A percentile compares a stretch with the other conserved stretches of the same genome.
Evolutionary conservation across 768 basidiomycete genomes (phyloP).

Genomic region (Psilocybe azurescens): DNA sequence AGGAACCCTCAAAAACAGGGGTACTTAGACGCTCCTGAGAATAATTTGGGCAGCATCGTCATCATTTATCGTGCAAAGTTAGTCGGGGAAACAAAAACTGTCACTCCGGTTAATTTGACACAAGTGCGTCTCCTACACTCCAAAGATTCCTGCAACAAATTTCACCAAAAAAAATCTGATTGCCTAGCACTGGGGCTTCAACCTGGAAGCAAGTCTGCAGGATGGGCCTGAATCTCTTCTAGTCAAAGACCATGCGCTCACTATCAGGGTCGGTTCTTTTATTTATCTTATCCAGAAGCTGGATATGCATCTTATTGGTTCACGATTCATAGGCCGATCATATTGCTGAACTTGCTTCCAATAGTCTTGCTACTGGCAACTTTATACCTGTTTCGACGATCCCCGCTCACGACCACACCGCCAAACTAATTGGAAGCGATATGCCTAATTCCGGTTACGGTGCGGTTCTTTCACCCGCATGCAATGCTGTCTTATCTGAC

Average conservation of each 20-base stretch:
- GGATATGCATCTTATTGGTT: conserved; percentile 5
- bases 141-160: conserved; percentile 2
- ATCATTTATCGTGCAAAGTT: conserved; percentile 75
- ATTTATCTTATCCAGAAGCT: background rate
- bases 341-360: conserved; percentile 55
- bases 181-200: conserved; percentile 81
- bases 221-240: conserved; percentile 46
- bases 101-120: conserved; percentile 79
- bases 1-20: conserved; percentile 17
- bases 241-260: conserved; percentile 55
- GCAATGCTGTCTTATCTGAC: background rate
- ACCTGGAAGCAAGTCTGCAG: conserved; percentile 71
- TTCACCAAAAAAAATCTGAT: background rate
- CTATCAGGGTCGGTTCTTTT: conserved; percentile 39
- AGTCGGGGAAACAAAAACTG: conserved; percentile 48
- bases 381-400: conserved; percentile 52
- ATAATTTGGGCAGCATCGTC: conserved; percentile 66
- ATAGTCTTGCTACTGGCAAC: conserved; percentile 56
- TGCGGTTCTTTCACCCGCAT: conserved; percentile 28
- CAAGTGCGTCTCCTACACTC: conserved; percentile 51
- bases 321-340: conserved; percentile 49
- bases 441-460: conserved; percentile 69
- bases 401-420: conserved; percentile 53
- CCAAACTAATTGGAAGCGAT: conserved; percentile 58
- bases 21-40: conserved; percentile 37